These are phyloP conservation scores for Trypanosoma lewisi DNA, from an alignment of 208 protist genomes.

Conservation along the genomic window DNA sequence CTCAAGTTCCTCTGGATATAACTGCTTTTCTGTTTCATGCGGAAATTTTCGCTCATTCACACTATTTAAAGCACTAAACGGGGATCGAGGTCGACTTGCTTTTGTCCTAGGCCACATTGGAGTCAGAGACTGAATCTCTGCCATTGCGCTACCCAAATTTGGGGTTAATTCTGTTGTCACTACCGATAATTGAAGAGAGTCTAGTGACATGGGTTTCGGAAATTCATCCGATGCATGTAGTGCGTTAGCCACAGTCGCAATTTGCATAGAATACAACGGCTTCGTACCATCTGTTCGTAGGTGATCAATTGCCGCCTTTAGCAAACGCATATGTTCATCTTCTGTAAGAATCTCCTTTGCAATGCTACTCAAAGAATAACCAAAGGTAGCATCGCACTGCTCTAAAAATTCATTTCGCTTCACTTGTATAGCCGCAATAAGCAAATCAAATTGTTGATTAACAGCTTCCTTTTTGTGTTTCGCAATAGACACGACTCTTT, in stretches of 20 bases:
- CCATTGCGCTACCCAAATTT: slow-evolving; percentile 71
- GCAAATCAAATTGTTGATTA: slow-evolving; percentile 74
- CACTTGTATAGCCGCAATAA: slow-evolving; percentile 61
- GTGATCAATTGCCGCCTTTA: slow-evolving; percentile 69
- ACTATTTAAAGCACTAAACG: neutral
- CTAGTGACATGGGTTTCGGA: slow-evolving; percentile 46
- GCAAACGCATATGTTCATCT: slow-evolving; percentile 75
- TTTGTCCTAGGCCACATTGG: slow-evolving; percentile 1
- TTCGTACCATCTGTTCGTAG: slow-evolving; percentile 45
- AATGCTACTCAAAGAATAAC: slow-evolving; percentile 55
- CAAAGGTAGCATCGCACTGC: slow-evolving; percentile 69
- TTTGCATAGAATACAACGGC: slow-evolving; percentile 82
- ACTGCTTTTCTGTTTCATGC: neutral
- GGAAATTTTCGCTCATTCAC: neutral
- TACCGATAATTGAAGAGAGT: slow-evolving; percentile 41
- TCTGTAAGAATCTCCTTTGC: slow-evolving; percentile 72
- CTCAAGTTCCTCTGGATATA: neutral
- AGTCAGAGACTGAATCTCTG: slow-evolving; percentile 51
- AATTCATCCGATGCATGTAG: slow-evolving; percentile 43
- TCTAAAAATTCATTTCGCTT: slow-evolving; percentile 77
- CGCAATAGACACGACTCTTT: slow-evolving; percentile 61
- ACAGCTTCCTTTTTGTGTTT: slow-evolving; percentile 68
- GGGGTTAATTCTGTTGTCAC: slow-evolving; percentile 51
- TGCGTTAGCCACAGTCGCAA: slow-evolving; percentile 79
- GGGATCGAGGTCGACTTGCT: neutral